Evolutionary conservation across 441 rosid species (phyloP), one percentile per base, ranked within the genome.

Genomic region (Populus hybrid): DNA sequence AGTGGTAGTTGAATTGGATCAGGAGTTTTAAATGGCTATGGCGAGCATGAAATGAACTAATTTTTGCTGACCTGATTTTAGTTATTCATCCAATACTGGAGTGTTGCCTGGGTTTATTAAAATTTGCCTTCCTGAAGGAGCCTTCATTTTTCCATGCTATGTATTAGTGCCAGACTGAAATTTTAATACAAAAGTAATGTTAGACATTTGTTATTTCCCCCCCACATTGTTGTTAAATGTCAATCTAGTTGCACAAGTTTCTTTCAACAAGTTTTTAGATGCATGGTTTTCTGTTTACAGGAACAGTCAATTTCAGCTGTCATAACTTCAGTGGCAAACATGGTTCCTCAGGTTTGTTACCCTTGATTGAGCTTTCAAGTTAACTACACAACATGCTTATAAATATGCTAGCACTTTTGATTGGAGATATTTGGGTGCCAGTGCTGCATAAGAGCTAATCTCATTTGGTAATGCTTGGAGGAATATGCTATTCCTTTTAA

Each of bases 251-350:
- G 36, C 33, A 61, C 31, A 7, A 29, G 3, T 64, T 68, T 38
- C 23, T 61, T 42, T 74, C 42, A 28, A 11, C 50, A 24, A 36
- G 18, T 18, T 40, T 11, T 28, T 69, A 8, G 66, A 21, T 21
- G 69, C 45, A 18, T 31, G 67, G 74, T 75, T 68, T 73, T 83
- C 67, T 74, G 3, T 67, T 83, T 83, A 64, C 93, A 95, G 98
- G 98, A 93, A 82, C 95, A 91, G 83, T 95, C 99, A 67, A 87
- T 95, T 84, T 95, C 99, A 73, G 88, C 93, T 76, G 94, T 93
- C 77, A 88, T 92, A 78, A 90, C 95, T 80, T 89, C 93, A 66
- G 94, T 91, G 78, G 96, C 97, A 69, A 95, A 89, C 82, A 88
- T 91, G 92, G 83, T 95, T 74, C 98, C 98, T 53, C 98, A 91